Percentiles rank a stretch among this genome's conserved stretches.
Evolutionary conservation across 2,329 filamentous ascomycete species (phyloP).

Genomic region (Fusarium penzigii): DNA sequence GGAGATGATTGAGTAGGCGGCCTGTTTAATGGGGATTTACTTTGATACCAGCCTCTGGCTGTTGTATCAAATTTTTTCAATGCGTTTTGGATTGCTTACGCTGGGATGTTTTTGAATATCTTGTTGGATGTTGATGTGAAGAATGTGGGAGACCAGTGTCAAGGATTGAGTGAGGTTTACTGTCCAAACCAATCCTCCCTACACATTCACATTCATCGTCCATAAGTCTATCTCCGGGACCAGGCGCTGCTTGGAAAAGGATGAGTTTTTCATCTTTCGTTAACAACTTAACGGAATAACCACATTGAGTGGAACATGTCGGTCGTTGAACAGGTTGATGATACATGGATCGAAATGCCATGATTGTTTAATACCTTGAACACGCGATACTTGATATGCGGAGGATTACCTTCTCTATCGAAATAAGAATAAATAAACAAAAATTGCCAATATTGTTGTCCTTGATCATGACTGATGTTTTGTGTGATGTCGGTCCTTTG

Average conservation of each 20-base stretch:
- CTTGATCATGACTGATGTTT: no score
- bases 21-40: constrained; percentile 28
- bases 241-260: no score
- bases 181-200: no score
- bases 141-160: constrained; percentile 1
- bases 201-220: no score
- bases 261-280: no score
- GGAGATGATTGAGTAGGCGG: constrained; percentile 17
- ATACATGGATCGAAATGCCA: not conserved
- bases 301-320: not conserved
- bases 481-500: no score
- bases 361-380: not conserved
- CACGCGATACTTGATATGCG: not conserved
- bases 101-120: constrained; percentile 13
- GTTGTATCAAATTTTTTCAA: constrained; percentile 17
- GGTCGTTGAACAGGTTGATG: not conserved
- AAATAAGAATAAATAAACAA: not conserved
- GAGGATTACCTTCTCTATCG: not conserved
- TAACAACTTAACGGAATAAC: not conserved
- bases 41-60: constrained; percentile 17
- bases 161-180: no score
- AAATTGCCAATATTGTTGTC: not conserved
- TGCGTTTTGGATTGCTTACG: constrained; percentile 27
- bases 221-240: no score
- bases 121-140: not conserved